Percentiles rank a stretch among this genome's conserved stretches.
Conservation (phyloP, 345 rosid genomes). For the Camelina sativa region DNA sequence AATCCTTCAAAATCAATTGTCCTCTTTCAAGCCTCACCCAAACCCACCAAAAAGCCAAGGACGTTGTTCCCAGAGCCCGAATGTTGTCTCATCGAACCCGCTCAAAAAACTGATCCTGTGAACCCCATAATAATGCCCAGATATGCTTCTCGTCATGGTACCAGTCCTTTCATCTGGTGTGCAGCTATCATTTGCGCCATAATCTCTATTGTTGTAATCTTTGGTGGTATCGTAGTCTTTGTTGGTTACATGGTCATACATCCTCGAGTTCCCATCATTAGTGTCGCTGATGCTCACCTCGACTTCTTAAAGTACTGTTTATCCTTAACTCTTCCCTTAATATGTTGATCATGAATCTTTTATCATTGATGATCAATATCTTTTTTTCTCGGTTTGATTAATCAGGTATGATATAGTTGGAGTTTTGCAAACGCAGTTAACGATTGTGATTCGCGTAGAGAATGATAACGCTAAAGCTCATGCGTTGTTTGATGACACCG, state of each 20-base stretch:
- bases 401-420: conserved; percentile 50
- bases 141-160: conserved; percentile 38
- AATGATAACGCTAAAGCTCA: conserved; percentile 78
- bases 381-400: neutral
- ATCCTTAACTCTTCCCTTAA: conserved; percentile 37
- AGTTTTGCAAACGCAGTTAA: conserved; percentile 66
- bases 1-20: conserved; percentile 33
- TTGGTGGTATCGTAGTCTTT: conserved; percentile 65
- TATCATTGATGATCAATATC: neutral
- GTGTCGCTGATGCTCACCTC: conserved; percentile 63
- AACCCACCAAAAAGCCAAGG: conserved; percentile 33
- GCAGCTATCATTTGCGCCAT: conserved; percentile 75
- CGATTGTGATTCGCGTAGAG: conserved; percentile 55
- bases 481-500: conserved; percentile 55
- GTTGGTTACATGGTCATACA: conserved; percentile 74
- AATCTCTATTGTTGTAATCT: conserved; percentile 61
- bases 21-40: conserved; percentile 12
- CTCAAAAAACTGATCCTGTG: conserved; percentile 18
- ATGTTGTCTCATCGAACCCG: conserved; percentile 37
- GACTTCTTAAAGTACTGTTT: conserved; percentile 49
- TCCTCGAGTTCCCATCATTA: conserved; percentile 75
- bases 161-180: conserved; percentile 72
- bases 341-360: conserved; percentile 5
- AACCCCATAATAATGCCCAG: conserved; percentile 51
- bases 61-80: conserved; percentile 29